Base-by-base conservation (phyloP, 352 stramenopile species). In the Phytophthora chlamydospora region DNA sequence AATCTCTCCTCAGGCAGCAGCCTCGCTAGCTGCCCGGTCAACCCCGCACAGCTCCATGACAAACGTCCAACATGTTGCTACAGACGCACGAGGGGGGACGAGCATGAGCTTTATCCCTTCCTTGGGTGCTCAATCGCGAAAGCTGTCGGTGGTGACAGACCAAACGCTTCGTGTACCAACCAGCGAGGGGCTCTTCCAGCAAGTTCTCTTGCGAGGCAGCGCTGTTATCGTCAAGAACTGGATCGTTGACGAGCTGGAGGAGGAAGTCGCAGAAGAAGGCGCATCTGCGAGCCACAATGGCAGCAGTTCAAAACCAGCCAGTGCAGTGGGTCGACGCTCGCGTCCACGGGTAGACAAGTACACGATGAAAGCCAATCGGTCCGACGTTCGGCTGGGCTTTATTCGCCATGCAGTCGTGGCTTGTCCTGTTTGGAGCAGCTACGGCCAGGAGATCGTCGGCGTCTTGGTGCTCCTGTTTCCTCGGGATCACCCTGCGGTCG, bases 351-450 rank as follows among this genome's bases (percentile, higher is more conserved):
- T 62, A n/a, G 68, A 68, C 1, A 75, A 70, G 16, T 71, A 86
- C 52, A 67, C 66, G 24, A 58, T 83, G 29, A 78, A 73, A 13
- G 62, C 66, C 10, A 62, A 65, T 14, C 69, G 56, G 0, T 78
- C 79, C 0, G 81, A 93, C 47, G 42, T 69, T 11, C 64, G 65
- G 3, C 59, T 85, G 19, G 75, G 76, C 0, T 91, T 93, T 62
- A 76, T 65, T 44, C 71, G 77, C n/a, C 74, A 89, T 44, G 59
- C 83, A 1, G 77, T 91, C 8, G 77, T 89, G 0, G 81, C 83
- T 9, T 90, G 80, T 40, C 83, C 83, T 0, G 81, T 93, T 19
- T 93, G 81, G 80, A 79, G 88, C 48, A 77, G 71, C 19, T 75
- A 75, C 56, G 71, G 71, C 0, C 69, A 86, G 13, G 83, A 91